phyloP scores from a whole-genome alignment of 345 rosid genomes.

The Gossypium rotundifolium region DNA sequence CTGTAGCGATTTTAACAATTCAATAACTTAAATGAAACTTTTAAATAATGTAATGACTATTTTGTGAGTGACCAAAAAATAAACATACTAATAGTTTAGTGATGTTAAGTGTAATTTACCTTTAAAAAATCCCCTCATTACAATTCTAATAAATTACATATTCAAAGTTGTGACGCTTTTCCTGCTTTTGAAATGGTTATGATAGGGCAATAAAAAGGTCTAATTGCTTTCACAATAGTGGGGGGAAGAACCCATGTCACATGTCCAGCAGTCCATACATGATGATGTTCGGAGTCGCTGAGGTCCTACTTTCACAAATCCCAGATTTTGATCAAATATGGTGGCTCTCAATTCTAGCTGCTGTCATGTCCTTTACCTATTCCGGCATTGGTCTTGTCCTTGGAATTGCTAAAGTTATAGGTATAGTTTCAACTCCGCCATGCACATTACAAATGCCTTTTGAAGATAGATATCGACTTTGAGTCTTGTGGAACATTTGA shows the following conservation, averaged over 20 bases:
- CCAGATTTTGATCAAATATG: conserved; percentile 55
- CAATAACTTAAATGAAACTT: no score
- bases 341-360: conserved; percentile 63
- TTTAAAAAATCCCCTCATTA: no score
- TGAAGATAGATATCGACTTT: no score
- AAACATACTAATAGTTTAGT: no score
- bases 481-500: no score
- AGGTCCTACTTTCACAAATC: conserved; percentile 68
- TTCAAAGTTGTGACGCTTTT: not conserved
- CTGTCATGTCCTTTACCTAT: conserved; percentile 56
- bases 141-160: not conserved
- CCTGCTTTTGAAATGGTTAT: not conserved
- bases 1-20: no score
- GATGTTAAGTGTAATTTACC: no score
- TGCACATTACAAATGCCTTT: not conserved
- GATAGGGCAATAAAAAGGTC: conserved; percentile 79
- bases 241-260: conserved; percentile 54
- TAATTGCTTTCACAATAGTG: conserved; percentile 63
- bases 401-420: conserved; percentile 39
- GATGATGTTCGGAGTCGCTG: conserved; percentile 61
- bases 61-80: no score
- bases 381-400: conserved; percentile 49
- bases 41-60: no score
- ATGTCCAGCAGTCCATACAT: conserved; percentile 67
- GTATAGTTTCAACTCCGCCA: conserved; percentile 1